These are phyloP conservation scores for Amaranthus cruentus DNA, from an alignment of 148 eudicot species.

Conservation along the genomic window DNA sequence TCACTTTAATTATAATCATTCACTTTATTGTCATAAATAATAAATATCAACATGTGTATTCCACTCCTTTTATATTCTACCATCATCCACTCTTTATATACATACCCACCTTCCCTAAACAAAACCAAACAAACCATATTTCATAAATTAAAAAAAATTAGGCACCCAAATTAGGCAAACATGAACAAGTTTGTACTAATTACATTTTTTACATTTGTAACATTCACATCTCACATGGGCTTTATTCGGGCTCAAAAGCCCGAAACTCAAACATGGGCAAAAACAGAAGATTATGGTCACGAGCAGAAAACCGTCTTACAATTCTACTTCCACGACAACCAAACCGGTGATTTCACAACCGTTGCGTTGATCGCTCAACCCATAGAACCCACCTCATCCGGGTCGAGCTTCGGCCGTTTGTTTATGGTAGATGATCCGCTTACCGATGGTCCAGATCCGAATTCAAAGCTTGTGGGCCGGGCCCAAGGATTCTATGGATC, in stretches of 20 bases:
- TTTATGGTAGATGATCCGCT: conserved; percentile 35
- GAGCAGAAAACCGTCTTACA: conserved; percentile 30
- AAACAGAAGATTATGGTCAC: conserved; percentile 2
- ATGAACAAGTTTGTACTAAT: conserved; percentile 6
- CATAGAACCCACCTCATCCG: conserved; percentile 12
- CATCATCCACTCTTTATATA: no score
- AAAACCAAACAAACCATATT: neutral
- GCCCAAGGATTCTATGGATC: conserved; percentile 39
- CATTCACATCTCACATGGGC: neutral
- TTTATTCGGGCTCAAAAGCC: neutral
- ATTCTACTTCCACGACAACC: conserved; percentile 45
- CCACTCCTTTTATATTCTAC: no score
- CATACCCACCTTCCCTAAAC: no score
- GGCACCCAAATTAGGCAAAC: neutral
- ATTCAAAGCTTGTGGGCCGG: conserved; percentile 39
- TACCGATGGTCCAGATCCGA: conserved; percentile 30
- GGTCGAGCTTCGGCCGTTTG: conserved; percentile 32
- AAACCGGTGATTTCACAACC: conserved; percentile 26
- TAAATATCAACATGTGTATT: no score
- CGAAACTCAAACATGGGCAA: conserved; percentile 22
- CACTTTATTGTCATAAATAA: no score
- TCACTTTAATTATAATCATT: no score
- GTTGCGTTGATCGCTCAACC: conserved; percentile 28
- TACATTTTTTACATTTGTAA: neutral
- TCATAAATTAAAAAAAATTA: neutral